Conservation (phyloP, 495 filamentous ascomycete species). For the Chaetomium cochliodes region DNA sequence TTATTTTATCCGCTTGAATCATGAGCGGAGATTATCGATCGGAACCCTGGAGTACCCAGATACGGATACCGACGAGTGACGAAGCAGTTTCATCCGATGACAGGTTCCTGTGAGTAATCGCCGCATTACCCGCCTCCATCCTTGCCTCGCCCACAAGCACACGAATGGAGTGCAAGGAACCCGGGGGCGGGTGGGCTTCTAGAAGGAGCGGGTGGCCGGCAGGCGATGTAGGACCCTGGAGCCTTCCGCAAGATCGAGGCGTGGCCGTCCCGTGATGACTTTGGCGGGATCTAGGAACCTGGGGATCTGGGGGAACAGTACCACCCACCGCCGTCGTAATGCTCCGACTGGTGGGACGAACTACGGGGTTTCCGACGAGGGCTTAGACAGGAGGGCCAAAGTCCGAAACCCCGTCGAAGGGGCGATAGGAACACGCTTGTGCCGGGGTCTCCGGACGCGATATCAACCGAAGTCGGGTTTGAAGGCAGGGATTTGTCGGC, state of each 20-base stretch:
- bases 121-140: background rate
- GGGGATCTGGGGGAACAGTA: conserved; percentile 6
- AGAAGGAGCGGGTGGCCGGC: background rate
- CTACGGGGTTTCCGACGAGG: background rate
- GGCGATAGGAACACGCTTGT: background rate
- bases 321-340: too few species aligned
- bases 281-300: background rate
- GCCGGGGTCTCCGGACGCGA: background rate
- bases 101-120: background rate
- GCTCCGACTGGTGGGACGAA: background rate
- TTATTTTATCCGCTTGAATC: background rate
- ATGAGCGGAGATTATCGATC: conserved; percentile 6
- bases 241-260: background rate
- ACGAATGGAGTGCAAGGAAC: background rate
- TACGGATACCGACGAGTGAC: background rate
- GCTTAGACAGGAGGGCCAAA: background rate
- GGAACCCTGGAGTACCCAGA: background rate
- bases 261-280: background rate
- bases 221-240: background rate
- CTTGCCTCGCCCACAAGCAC: conserved; percentile 4
- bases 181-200: background rate
- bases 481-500: conserved; percentile 1
- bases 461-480: background rate
- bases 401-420: background rate
- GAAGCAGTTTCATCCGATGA: conserved; percentile 9